phyloP scores from a whole-genome alignment of 2,329 filamentous ascomycete species.

The Ophiosphaerella korrae region DNA sequence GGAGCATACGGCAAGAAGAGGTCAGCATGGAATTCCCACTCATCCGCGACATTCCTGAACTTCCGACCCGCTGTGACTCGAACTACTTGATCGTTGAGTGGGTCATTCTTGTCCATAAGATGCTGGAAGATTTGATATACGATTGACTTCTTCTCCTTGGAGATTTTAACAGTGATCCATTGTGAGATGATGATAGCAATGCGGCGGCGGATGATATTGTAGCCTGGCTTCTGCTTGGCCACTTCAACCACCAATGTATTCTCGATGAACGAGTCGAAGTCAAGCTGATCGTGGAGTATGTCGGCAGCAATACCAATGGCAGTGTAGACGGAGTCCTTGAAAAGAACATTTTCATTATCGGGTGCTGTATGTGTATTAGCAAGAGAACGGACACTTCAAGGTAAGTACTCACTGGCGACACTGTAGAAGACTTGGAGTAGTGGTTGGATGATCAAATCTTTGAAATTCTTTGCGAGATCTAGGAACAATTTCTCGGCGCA shows the following conservation, averaged over 20 bases:
- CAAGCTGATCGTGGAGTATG: conserved; percentile 73
- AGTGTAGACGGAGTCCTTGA: conserved; percentile 94
- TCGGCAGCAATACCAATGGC: conserved; percentile 86
- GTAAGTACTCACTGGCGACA: conserved; percentile 64
- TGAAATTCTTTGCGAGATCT: conserved; percentile 88
- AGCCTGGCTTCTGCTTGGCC: conserved; percentile 68
- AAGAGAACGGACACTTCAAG: not conserved
- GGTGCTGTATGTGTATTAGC: conserved; percentile 48
- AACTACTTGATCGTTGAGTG: conserved; percentile 87
- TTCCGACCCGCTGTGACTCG: conserved; percentile 88
- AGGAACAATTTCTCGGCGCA: conserved; percentile 94
- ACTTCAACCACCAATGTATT: conserved; percentile 79
- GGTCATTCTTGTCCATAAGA: conserved; percentile 76
- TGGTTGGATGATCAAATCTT: conserved; percentile 76
- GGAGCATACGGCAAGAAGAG: conserved; percentile 78
- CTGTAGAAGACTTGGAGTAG: conserved; percentile 82
- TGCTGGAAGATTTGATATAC: conserved; percentile 91
- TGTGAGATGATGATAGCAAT: conserved; percentile 88
- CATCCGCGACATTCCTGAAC: conserved; percentile 78
- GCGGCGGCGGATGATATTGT: conserved; percentile 82
- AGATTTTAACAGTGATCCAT: conserved; percentile 82
- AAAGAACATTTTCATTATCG: conserved; percentile 71
- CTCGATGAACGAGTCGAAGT: conserved; percentile 81
- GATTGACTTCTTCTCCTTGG: conserved; percentile 68
- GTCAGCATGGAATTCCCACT: conserved; percentile 78